Percentiles rank a stretch among this genome's conserved stretches.
phyloP scores from a whole-genome alignment of 345 rosid species.

The Turnera subulata region DNA sequence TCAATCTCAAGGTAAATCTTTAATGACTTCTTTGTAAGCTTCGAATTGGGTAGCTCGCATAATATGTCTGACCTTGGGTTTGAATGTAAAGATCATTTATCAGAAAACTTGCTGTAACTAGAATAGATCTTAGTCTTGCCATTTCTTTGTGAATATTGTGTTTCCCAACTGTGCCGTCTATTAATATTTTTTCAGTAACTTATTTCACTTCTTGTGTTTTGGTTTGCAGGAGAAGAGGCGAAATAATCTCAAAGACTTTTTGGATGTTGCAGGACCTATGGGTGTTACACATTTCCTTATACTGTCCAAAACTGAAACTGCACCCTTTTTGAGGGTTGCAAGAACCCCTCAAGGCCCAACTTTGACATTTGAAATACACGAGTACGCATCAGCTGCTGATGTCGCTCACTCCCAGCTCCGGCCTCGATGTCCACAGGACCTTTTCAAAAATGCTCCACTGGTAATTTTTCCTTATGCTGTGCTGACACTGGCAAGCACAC shows the following conservation, averaged over 20 bases:
- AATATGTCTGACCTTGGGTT: no score
- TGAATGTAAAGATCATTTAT: not conserved
- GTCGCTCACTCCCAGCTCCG: constrained; percentile 75
- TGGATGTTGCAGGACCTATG: constrained; percentile 96
- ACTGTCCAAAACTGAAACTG: constrained; percentile 63
- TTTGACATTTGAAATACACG: constrained; percentile 68
- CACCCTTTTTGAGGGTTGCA: constrained; percentile 71
- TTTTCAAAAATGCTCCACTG: constrained; percentile 84
- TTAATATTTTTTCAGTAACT: constrained; percentile 9
- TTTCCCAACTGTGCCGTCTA: no score
- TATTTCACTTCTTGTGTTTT: not conserved
- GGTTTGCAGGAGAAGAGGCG: constrained; percentile 79
- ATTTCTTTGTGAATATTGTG: not conserved
- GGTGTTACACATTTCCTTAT: constrained; percentile 94
- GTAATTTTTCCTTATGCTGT: constrained; percentile 30
- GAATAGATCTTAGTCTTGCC: not conserved
- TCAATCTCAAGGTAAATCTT: constrained; percentile 60
- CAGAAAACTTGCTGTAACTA: not conserved
- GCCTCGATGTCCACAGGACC: constrained; percentile 91
- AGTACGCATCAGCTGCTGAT: constrained; percentile 73
- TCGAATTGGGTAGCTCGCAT: no score
- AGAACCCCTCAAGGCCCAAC: constrained; percentile 98
- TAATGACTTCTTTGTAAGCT: no score
- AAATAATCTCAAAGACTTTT: constrained; percentile 71
- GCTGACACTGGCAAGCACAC: not conserved